Conservation (phyloP, 116 monocot species). For the Trichopus zeylanicus region DNA sequence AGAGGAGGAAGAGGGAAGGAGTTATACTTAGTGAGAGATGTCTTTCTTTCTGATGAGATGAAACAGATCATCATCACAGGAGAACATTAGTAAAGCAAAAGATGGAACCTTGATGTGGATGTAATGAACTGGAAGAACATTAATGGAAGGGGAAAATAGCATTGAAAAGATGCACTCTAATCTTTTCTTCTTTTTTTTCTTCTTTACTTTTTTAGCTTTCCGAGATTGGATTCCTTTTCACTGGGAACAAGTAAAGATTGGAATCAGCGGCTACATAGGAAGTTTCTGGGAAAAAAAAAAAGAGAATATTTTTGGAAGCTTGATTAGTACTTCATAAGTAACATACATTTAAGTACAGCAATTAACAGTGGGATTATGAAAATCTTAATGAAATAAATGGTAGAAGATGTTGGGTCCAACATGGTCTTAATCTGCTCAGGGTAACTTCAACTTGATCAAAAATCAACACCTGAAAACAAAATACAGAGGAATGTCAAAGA, state of each 20-base stretch:
- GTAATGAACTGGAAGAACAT: neutral
- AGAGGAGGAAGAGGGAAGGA: neutral
- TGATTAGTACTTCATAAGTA: too few relatives aligned
- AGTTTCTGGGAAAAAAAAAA: too few relatives aligned
- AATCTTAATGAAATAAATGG: too few relatives aligned
- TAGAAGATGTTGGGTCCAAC: too few relatives aligned
- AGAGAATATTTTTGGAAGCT: too few relatives aligned
- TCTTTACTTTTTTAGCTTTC: neutral
- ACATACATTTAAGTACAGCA: too few relatives aligned
- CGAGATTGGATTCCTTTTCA: slow-evolving; percentile 4
- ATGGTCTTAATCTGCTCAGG: too few relatives aligned
- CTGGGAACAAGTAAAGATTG: slow-evolving; percentile 3
- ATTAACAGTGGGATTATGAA: too few relatives aligned
- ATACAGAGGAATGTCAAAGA: neutral
- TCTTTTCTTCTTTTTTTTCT: neutral
- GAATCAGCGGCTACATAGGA: neutral
- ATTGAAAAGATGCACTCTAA: neutral
- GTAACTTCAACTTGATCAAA: too few relatives aligned
- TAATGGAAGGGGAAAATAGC: neutral
- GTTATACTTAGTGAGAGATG: neutral
- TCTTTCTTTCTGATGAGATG: neutral
- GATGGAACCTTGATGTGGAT: neutral
- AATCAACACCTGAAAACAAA: neutral
- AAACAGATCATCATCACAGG: neutral
- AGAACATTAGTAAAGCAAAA: neutral